Evolutionary conservation across 2,329 filamentous ascomycete species (phyloP).

Genomic region (Waltergamsia citrina): DNA sequence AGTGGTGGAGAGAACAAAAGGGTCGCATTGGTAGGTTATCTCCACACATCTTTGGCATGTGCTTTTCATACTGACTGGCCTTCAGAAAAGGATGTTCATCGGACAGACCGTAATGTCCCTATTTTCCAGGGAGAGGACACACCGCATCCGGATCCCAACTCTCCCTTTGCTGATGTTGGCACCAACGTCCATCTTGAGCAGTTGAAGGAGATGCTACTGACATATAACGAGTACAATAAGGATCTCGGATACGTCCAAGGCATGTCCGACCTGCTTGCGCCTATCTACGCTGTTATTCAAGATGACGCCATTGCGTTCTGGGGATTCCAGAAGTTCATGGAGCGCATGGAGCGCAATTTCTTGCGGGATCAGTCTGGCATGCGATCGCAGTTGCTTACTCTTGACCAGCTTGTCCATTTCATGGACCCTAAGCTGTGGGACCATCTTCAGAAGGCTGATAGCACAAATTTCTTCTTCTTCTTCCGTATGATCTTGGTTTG

Average conservation of each 20-base stretch:
- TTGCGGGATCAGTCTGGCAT: conserved; percentile 93
- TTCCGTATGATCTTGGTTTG: conserved; percentile 98
- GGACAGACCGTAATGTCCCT: conserved; percentile 89
- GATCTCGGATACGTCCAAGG: conserved; percentile 96
- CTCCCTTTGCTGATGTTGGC: conserved; percentile 83
- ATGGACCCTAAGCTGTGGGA: conserved; percentile 93
- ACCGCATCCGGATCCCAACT: conserved; percentile 91
- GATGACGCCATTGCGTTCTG: conserved; percentile 96
- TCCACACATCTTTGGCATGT: conserved; percentile 3
- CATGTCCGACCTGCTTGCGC: conserved; percentile 94
- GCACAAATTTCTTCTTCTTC: conserved; percentile 99
- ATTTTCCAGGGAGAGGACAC: conserved; percentile 95
- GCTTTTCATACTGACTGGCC: conserved; percentile 7
- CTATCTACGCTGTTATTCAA: conserved; percentile 94
- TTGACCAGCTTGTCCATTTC: conserved; percentile 92
- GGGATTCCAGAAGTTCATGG: conserved; percentile 94
- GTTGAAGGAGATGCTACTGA: conserved; percentile 98
- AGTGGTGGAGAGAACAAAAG: conserved; percentile 96
- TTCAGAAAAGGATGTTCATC: conserved; percentile 95
- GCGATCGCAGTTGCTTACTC: conserved; percentile 79
- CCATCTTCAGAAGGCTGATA: conserved; percentile 82
- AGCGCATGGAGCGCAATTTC: conserved; percentile 96
- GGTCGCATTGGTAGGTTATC: conserved; percentile 72
- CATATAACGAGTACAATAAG: conserved; percentile 96
- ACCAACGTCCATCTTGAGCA: conserved; percentile 98